Base-by-base conservation (phyloP, 2,329 filamentous ascomycete species). In the Arthroderma uncinatum region DNA sequence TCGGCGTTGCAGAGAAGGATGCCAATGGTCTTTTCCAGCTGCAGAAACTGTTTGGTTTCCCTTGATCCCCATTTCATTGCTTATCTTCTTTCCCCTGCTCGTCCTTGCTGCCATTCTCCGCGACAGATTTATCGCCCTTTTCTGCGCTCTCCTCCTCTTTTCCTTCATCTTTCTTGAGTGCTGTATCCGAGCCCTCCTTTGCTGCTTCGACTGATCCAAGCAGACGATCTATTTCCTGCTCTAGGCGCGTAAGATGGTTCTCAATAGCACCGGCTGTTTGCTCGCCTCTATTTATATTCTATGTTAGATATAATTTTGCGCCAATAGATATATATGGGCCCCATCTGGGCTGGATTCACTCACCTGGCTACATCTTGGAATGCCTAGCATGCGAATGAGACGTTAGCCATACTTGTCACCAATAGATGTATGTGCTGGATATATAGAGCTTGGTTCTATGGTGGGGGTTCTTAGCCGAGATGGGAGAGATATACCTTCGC, bases 1-100 rank as follows among this genome's bases (percentile, higher is more conserved):
- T 86, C 64, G 92, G 92, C 0, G 87, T 90, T 6, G 83, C 94
- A 2, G 85, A 89, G 66, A 95, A 92, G 76, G 82, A 81, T 48
- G 69, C 74, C 2, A 78, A 85, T 58, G 90, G 89, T 1, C 75
- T 72, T 21, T 97, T 95, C 73, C 72, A 82, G 60, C 73, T 82
- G 64, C 70, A 72, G 10, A 30, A 44, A 40, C 37, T 63, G 21
- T 62, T 62, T 53, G 50, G 23, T 6, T 44, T 12, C 54, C 37
- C 14, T 36, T 58, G 23, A 48, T 12, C 12, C n/a, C 42, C 58
- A 42, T 34, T 19, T 47, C 23, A 39, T 28, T 53, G 50, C 2
- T 55, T 53, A 28, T 40, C 54, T 37, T 48, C 53, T 48, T 25
- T n/a, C 34, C 33, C 4, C n/a, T 53, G 33, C 50, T 59, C 34